phyloP scores from a whole-genome alignment of 2,329 filamentous ascomycete genomes.

The Drechslerella dactyloides region DNA sequence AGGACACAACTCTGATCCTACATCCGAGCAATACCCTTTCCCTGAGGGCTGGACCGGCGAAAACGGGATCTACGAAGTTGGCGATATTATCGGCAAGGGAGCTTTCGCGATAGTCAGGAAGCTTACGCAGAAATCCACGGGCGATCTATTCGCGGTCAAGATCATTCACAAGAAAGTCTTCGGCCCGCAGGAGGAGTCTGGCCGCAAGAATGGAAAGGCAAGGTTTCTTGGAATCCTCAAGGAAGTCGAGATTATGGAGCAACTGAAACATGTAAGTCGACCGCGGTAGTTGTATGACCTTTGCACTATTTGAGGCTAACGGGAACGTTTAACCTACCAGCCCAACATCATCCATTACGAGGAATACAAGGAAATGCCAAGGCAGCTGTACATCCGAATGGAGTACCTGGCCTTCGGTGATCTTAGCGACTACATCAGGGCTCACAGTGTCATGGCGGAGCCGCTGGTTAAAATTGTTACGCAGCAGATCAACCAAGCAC shows the following conservation, averaged over 20 bases:
- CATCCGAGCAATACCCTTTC: conserved; percentile 53
- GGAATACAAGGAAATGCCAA: conserved; percentile 81
- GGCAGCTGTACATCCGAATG: conserved; percentile 94
- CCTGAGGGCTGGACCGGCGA: conserved; percentile 81
- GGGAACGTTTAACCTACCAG: conserved; percentile 59
- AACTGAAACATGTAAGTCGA: conserved; percentile 76
- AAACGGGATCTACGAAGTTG: conserved; percentile 76
- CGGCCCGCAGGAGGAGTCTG: conserved; percentile 49
- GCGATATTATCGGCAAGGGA: conserved; percentile 82
- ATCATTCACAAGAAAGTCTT: conserved; percentile 92
- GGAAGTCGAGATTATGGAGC: conserved; percentile 95
- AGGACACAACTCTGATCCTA: conserved; percentile 41
- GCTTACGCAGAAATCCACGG: conserved; percentile 82
- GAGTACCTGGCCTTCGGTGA: conserved; percentile 86
- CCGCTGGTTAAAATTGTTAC: conserved; percentile 73
- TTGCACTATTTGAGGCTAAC: conserved; percentile 39
- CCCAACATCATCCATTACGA: conserved; percentile 90
- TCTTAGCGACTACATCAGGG: conserved; percentile 73
- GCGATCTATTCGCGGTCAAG: conserved; percentile 85
- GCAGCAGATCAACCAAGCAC: conserved; percentile 76
- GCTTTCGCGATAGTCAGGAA: conserved; percentile 95
- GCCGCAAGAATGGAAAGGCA: conserved; percentile 46
- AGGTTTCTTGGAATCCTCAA: conserved; percentile 70
- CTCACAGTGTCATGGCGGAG: conserved; percentile 70
- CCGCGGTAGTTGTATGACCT: neutral